Evolutionary conservation across 2,329 filamentous ascomycete species (phyloP).

Genomic region (Aspergillus fischeri): DNA sequence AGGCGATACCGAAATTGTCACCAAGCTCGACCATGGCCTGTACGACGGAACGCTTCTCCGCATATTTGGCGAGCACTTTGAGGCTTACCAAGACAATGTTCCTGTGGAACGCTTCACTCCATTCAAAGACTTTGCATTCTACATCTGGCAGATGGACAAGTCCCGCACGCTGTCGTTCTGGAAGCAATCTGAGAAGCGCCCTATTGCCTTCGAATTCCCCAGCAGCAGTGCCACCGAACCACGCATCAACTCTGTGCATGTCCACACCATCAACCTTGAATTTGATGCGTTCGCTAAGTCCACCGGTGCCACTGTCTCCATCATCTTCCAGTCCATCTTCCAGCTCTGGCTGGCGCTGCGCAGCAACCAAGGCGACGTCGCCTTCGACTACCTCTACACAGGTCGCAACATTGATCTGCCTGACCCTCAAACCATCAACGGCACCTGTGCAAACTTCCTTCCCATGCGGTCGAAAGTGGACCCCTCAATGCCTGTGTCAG

Average conservation of each 20-base stretch:
- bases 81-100: conserved; percentile 16
- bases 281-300: conserved; percentile 18
- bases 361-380: conserved; percentile 17
- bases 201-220: not conserved
- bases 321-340: conserved; percentile 36
- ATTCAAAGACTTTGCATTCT: conserved; percentile 26
- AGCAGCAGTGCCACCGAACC: not conserved
- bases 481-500: conserved; percentile 2
- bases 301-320: conserved; percentile 28
- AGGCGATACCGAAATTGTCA: conserved; percentile 23
- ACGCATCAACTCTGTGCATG: conserved; percentile 13
- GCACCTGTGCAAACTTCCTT: conserved; percentile 37
- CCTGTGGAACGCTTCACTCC: conserved; percentile 6
- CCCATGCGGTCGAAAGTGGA: conserved; percentile 24
- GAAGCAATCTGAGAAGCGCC: not conserved
- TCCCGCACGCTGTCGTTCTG: conserved; percentile 1
- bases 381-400: conserved; percentile 35
- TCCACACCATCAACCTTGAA: conserved; percentile 11
- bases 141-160: conserved; percentile 2
- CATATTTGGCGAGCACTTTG: conserved; percentile 35
- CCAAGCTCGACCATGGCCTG: conserved; percentile 32
- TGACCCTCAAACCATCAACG: conserved; percentile 36
- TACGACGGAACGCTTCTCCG: conserved; percentile 38
- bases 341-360: conserved; percentile 24
- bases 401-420: conserved; percentile 36